Evolutionary conservation across 2,329 filamentous ascomycete genomes (phyloP), one percentile per base, ranked within the genome.

Genomic region (Elsinoe perseae): DNA sequence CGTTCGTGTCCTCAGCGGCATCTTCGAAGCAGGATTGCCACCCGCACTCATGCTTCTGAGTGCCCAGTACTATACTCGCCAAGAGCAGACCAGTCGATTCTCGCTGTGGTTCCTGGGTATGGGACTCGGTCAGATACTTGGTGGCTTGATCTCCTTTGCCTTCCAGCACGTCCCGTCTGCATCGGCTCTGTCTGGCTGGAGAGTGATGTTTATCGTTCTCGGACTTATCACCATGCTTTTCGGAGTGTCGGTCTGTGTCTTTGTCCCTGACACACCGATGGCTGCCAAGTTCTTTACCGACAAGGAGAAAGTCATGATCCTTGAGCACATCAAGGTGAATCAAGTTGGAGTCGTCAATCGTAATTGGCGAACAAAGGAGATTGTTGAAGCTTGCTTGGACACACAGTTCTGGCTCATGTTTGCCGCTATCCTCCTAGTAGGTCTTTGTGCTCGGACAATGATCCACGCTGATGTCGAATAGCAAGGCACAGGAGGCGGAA

Each of bases 21-120:
- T 85, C 56, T 86, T 87, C 63, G 85, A 87, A 66, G 81, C 83
- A 0, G 79, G 80, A 34, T 85, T 82, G 64, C 82, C 86, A 64
- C 84, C 84, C 0, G 74, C 77, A 6, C 86, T 87, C 61, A 73
- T 87, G 30, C 70, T 87, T 40, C 72, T 87, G 44, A 84, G 80
- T 0, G 75, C 77, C 32, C 84, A 85, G 73, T 87, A 84, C 84
- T 87, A 87, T 66, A 80, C 78, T 57, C 76, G 83, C 27, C 77
- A 83, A 54, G 84, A 81, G 78, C 2, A 62, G 36, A 54, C 62
- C 12, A 52, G 38, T n/a, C 53, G 61, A 30, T 60, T 59, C 23
- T 50, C 56, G 18, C 12, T 59, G 40, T 72, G 70, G 72, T 84
- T 85, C 66, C 85, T 85, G 80, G 87, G 87, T 81, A 87, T 87